Base-by-base conservation (phyloP, 192 early-diverging fungal species). In the Funneliformis geosporum region DNA sequence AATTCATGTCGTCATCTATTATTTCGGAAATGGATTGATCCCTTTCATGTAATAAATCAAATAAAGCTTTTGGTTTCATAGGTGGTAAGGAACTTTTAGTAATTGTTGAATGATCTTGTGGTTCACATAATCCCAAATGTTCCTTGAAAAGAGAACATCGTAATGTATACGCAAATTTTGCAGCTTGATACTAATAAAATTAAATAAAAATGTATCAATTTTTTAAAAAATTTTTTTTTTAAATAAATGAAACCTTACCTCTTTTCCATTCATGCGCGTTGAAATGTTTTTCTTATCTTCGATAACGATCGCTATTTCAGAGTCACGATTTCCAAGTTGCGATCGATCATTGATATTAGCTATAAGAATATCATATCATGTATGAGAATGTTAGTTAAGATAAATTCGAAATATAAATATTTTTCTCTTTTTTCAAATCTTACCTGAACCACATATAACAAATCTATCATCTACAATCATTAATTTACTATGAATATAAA, bases 321-420 rank as follows among this genome's bases (percentile, higher is more conserved):
- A 95, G 80, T 97, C 95, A 73, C 92, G 92, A 76, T 91, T 90
- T 46, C 96, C 96, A 60, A 90, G 83, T 85, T 94, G 94, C 0
- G 96, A 97, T 6, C 96, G 92, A 85, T 97, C 96, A 81, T 97
- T 97, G 81, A 97, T 89, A 81, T 97, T 97, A 55, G 95, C 94
- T 85, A 70, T 21, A 50, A n/a, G n/a, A n/a, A n/a, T n/a, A 33
- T 33, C 33, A 33, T 33, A 33, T 0, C n/a, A 2, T 33, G 33
- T 33, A 33, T 11, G 14, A n/a, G 12, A 40, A 5, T 40, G 2
- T 42, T 25, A 33, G 12, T 70, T 72, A 73, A 44, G 11, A 6
- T 5, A 28, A 16, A 25, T 14, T 2, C 11, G 28, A 39, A 21
- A 43, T 40, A 23, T 70, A 8, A 60, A 25, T 14, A n/a, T 55